These are phyloP conservation scores for Colletotrichum graminicola DNA, from an alignment of 2,329 filamentous ascomycete genomes.

Conservation along the genomic window DNA sequence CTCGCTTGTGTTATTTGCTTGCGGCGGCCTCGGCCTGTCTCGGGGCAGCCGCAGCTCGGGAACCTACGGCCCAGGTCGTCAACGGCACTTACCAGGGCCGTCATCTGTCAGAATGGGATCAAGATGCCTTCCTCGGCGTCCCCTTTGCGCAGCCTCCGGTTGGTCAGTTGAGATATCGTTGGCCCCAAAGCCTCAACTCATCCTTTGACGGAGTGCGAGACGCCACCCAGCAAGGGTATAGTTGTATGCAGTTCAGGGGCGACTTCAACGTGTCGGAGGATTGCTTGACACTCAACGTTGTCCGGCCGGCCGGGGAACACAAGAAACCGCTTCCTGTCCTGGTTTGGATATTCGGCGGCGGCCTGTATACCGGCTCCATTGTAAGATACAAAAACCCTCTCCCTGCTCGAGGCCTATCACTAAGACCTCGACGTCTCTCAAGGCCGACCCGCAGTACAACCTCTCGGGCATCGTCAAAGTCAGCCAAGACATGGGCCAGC, in stretches of 20 bases:
- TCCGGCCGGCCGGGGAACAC: constrained; percentile 53
- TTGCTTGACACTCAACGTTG: constrained; percentile 59
- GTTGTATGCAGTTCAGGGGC: constrained; percentile 60
- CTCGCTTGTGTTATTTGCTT: constrained; percentile 17
- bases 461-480: constrained; percentile 71
- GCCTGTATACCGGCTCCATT: constrained; percentile 63
- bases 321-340: constrained; percentile 55
- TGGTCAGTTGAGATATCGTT: constrained; percentile 52
- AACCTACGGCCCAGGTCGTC: constrained; percentile 43
- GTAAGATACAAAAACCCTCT: background rate
- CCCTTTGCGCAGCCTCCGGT: constrained; percentile 53
- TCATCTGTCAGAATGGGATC: constrained; percentile 51
- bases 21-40: constrained; percentile 30
- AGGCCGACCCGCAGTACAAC: constrained; percentile 70
- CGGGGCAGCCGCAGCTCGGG: constrained; percentile 19
- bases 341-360: constrained; percentile 72
- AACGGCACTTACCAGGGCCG: constrained; percentile 53
- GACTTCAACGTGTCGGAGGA: constrained; percentile 61
- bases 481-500: constrained; percentile 63
- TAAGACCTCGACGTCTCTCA: constrained; percentile 30
- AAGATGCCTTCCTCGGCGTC: constrained; percentile 56
- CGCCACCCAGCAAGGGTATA: constrained; percentile 58
- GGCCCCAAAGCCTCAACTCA: constrained; percentile 53
- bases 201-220: constrained; percentile 55
- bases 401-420: background rate